Evolutionary conservation across 2,329 filamentous ascomycete species (phyloP), one percentile per base, ranked within the genome.

Genomic region (Penicillium brasilianum): DNA sequence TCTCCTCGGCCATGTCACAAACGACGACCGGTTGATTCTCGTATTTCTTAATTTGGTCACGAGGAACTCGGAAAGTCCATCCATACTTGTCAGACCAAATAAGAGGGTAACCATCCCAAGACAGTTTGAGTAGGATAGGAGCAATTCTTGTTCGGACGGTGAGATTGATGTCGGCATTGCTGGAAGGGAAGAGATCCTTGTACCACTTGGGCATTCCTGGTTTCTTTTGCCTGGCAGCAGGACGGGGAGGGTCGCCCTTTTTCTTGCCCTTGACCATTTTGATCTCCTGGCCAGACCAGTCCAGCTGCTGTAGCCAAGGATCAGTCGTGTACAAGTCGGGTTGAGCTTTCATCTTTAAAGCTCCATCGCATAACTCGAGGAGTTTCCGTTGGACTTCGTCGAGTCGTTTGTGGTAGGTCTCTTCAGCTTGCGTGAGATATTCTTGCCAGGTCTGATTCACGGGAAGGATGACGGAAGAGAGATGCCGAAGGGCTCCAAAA

Each of bases 201-300:
- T 97, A 99, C 95, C 95, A 99, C 66, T 90, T 85, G 0, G 95
- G 95, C 90, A 91, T 95, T 14, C 95, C 95, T 0, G 94, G 93
- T 79, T 90, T 92, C 82, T 98, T 99, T 75, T 99, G 95, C 49
- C 90, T 84, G 11, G 88, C 88, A 8, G 88, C 90, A 32, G 90
- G 92, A 48, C 92, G 84, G 1, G 90, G 90, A 11, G 90, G 88
- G 58, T 96, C 92, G 10, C 81, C 83, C 76, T 97, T 97, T 77
- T 90, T 93, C 80, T 95, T 97, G 3, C 89, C 90, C 74, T 97
- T 98, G 22, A 88, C 88, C 90, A 94, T 95, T 73, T 87, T 93
- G 63, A 97, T 84, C 75, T 96, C 92, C 77, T 98, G 93, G 3
- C 92, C 92, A 0, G 91, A 91, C 95, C 95, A 99, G 80, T 99